These are phyloP conservation scores for Beta lomatogona DNA, from an alignment of 179 eudicot genomes.

Conservation along the genomic window DNA sequence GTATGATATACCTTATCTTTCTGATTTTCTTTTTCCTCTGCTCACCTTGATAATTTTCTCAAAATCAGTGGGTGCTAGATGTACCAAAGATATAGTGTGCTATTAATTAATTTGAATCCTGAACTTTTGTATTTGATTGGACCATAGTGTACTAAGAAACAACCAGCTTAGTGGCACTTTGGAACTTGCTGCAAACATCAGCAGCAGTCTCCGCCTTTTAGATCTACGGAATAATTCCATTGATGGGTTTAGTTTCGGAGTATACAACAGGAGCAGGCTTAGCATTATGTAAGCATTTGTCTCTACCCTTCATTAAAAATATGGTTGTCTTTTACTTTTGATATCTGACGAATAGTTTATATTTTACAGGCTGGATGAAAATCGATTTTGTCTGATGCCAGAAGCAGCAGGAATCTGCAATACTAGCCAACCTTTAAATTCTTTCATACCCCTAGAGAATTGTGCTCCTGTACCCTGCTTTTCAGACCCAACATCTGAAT, in stretches of 20 bases:
- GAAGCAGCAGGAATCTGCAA: constrained; percentile 38
- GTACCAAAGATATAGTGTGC: neutral
- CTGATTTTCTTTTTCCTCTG: neutral
- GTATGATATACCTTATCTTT: constrained; percentile 37
- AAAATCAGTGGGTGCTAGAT: constrained; percentile 3
- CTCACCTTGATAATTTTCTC: neutral
- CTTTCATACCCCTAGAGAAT: constrained; percentile 30
- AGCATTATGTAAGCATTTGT: constrained; percentile 31
- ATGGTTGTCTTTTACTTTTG: neutral
- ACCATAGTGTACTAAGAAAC: constrained; percentile 47
- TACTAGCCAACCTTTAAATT: constrained; percentile 8
- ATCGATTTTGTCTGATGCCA: constrained; percentile 48
- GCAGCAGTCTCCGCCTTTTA: constrained; percentile 46
- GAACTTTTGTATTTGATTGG: constrained; percentile 10
- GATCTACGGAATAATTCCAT: constrained; percentile 62
- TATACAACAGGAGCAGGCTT: constrained; percentile 25
- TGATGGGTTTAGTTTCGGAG: constrained; percentile 32
- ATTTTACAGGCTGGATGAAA: constrained; percentile 54
- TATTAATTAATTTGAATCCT: neutral
- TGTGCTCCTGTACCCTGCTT: constrained; percentile 48
- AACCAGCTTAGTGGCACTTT: constrained; percentile 61
- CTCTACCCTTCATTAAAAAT: neutral
- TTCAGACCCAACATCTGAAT: constrained; percentile 41
- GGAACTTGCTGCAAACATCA: constrained; percentile 44
- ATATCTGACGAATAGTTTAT: constrained; percentile 13